Conservation (phyloP, 2,329 filamentous ascomycete species). For the Fusarium brachygibbosum region DNA sequence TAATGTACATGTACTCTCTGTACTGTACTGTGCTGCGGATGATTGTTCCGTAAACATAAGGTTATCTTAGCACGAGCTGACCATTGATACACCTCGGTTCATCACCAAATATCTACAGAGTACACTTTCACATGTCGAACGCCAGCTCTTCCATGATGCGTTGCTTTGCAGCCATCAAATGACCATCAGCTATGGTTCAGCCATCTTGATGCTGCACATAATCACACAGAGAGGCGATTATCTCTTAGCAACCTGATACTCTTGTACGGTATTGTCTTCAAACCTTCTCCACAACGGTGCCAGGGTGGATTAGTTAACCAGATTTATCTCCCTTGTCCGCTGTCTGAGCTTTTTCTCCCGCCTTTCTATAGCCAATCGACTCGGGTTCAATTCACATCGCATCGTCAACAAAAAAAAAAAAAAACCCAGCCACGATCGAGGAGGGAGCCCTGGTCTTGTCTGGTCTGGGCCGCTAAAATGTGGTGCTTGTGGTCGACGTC, state of each 20-base stretch:
- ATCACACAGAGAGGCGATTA: conserved; percentile 5
- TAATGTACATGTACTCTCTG: conserved; percentile 23
- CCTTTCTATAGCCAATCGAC: conserved; percentile 32
- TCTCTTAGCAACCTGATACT: not conserved
- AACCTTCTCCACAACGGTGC: conserved; percentile 26
- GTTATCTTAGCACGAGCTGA: conserved; percentile 43
- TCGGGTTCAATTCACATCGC: conserved; percentile 38
- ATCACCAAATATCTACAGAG: not conserved
- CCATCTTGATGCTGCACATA: not conserved
- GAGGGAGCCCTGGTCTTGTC: conserved; percentile 7
- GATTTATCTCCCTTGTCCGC: conserved; percentile 36
- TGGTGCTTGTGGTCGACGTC: conserved; percentile 35
- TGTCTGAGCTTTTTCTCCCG: conserved; percentile 29
- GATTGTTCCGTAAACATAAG: conserved; percentile 29
- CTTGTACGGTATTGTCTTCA: not conserved
- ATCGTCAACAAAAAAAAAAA: conserved; percentile 45
- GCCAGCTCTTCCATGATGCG: conserved; percentile 23
- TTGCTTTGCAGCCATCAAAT: conserved; percentile 10
- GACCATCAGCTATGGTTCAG: conserved; percentile 5
- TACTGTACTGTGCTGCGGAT: not conserved
- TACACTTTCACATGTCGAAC: conserved; percentile 36
- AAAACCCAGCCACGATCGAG: conserved; percentile 26
- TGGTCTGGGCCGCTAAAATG: conserved; percentile 21
- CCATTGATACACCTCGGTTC: conserved; percentile 30
- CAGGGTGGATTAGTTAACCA: conserved; percentile 30